These are phyloP conservation scores for Pterulicium gracile DNA, from an alignment of 1,284 basidiomycete species.

Conservation along the genomic window DNA sequence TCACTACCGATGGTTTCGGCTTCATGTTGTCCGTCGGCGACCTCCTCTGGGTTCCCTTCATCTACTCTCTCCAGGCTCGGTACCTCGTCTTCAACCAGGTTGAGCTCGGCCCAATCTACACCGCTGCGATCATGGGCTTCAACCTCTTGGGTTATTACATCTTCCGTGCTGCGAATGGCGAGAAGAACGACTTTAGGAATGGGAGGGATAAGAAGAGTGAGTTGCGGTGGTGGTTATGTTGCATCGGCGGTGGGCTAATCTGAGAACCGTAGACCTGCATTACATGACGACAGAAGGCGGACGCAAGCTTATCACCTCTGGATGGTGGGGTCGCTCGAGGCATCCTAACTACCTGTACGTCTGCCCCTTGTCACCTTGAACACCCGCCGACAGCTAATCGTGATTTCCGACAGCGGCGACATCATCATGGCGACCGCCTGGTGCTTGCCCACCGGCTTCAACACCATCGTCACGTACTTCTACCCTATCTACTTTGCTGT, in stretches of 20 bases:
- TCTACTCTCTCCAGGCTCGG: slow-evolving; percentile 88
- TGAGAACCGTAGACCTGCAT: slow-evolving; percentile 58
- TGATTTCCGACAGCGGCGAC: slow-evolving; percentile 72
- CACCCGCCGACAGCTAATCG: no score
- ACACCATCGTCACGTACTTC: slow-evolving; percentile 93
- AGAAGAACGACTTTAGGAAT: slow-evolving; percentile 94
- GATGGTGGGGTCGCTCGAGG: slow-evolving; percentile 94
- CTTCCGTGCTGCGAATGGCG: slow-evolving; percentile 82
- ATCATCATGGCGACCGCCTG: slow-evolving; percentile 86
- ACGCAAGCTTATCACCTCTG: slow-evolving; percentile 85
- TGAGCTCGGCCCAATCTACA: slow-evolving; percentile 62
- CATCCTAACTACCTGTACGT: slow-evolving; percentile 90
- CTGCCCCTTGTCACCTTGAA: no score
- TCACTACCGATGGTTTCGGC: slow-evolving; percentile 95
- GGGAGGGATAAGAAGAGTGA: slow-evolving; percentile 88
- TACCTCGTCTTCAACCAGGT: slow-evolving; percentile 86
- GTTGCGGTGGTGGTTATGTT: slow-evolving; percentile 13
- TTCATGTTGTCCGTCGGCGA: slow-evolving; percentile 98
- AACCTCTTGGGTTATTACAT: slow-evolving; percentile 84
- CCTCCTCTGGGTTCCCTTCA: slow-evolving; percentile 91
- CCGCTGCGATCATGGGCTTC: slow-evolving; percentile 52
- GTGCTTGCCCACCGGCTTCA: slow-evolving; percentile 90
- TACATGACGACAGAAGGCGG: slow-evolving; percentile 83
- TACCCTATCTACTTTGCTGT: slow-evolving; percentile 87
- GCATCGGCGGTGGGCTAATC: no score